Base-by-base conservation (phyloP, 805 yeast species). In the Starmera caribaea region DNA sequence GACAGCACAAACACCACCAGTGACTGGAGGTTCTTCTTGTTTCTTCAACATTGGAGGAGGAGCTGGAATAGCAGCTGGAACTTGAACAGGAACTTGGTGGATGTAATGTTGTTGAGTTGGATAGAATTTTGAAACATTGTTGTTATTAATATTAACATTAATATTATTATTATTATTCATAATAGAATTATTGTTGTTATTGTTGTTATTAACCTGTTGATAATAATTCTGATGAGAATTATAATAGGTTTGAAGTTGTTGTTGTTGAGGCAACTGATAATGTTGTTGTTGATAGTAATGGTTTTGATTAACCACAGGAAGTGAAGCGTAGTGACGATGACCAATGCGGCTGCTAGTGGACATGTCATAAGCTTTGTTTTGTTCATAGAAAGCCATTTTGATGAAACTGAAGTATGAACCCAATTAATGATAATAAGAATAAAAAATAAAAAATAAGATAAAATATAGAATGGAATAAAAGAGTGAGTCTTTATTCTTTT, bases 1-100 rank as follows among this genome's bases (percentile, higher is more conserved):
- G 29, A 76, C 80, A 13, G 80, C 70, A 31, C 80, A 69, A 36
- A 86, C 90, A 44, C 95, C 96, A 34, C 96, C 96, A 36, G 51
- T 44, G 26, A 48, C 52, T 4, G 63, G 56, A 26, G 50, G 45
- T 26, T 48, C 43, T 32, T 41, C 39, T 13, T 40, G 47, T 34
- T 45, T 47, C 29, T 37, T 46, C 13, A 26, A 27, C 12, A 14
- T 21, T 15, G 31, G 21, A 27, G 37, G 21, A 11, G 17, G 27
- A 24, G 30, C 35, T 16, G 14, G 37, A 34, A 24, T 16, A 17
- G 34, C 34, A 24, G 38, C 38, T 36, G 32, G 13, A 29, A 33
- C 38, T 9, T 11, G 17, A n/a, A 15, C 13, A 13, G 11, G 30
- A 16, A 21, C 30, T 32, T 14, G 13, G 37, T 15, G 12, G 13